These are phyloP conservation scores for Septoria linicola DNA, from an alignment of 2,329 filamentous ascomycete species.

Conservation along the genomic window DNA sequence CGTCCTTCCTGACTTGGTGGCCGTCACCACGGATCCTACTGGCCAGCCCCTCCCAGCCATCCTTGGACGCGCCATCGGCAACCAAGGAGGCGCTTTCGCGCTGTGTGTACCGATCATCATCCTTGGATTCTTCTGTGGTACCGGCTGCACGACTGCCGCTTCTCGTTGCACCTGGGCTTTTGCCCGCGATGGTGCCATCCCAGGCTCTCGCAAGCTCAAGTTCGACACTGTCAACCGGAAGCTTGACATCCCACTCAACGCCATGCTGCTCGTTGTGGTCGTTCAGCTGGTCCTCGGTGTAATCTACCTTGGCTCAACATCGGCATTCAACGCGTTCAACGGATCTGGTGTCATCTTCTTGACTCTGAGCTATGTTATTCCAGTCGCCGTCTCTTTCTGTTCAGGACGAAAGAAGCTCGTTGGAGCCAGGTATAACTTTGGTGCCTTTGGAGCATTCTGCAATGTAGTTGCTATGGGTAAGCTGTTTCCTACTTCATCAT, in stretches of 20 bases:
- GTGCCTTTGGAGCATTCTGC: constrained; percentile 58
- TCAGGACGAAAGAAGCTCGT: constrained; percentile 60
- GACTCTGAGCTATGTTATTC: constrained; percentile 66
- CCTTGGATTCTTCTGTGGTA: constrained; percentile 65
- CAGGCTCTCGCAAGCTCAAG: constrained; percentile 51
- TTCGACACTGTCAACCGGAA: constrained; percentile 63
- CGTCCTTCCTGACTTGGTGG: constrained; percentile 62
- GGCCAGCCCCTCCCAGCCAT: constrained; percentile 66
- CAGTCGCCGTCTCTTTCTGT: constrained; percentile 64
- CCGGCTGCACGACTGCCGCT: constrained; percentile 67
- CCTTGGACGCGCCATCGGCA: constrained; percentile 62
- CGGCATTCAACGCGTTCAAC: constrained; percentile 69
- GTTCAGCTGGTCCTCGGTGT: constrained; percentile 63
- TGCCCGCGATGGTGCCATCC: constrained; percentile 67
- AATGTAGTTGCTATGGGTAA: constrained; percentile 66
- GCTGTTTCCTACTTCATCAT: constrained; percentile 29
- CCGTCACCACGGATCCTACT: constrained; percentile 51
- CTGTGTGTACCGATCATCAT: constrained; percentile 65
- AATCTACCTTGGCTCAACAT: constrained; percentile 67
- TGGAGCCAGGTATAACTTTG: constrained; percentile 61
- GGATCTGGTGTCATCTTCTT: constrained; percentile 59
- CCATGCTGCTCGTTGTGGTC: constrained; percentile 69
- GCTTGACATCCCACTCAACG: constrained; percentile 66
- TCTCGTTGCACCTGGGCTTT: constrained; percentile 70
- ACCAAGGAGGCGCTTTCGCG: constrained; percentile 55